Evolutionary conservation across 2,329 filamentous ascomycete species (phyloP).

Genomic region (Chalara sp.): DNA sequence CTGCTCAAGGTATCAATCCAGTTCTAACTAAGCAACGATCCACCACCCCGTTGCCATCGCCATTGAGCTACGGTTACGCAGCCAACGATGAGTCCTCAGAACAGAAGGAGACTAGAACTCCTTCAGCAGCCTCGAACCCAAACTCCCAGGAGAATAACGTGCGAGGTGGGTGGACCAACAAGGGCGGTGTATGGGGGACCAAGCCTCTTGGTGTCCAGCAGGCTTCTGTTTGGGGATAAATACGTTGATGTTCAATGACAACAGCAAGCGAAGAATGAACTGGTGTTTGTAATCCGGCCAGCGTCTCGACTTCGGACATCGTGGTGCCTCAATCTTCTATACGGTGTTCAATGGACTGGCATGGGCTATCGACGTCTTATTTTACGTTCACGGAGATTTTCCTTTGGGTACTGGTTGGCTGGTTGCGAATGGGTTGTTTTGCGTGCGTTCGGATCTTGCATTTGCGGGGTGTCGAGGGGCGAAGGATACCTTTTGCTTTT

Average conservation of each 20-base stretch:
- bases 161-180: slow-evolving; percentile 68
- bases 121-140: slow-evolving; percentile 54
- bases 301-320: no score
- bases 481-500: no score
- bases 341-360: no score
- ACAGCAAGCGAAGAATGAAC: no score
- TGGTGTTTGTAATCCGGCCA: no score
- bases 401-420: no score
- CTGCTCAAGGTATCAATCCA: not conserved
- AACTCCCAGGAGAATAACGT: slow-evolving; percentile 31
- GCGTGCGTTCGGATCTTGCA: no score
- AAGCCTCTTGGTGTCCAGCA: slow-evolving; percentile 73
- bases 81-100: slow-evolving; percentile 43
- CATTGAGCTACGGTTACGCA: slow-evolving; percentile 67
- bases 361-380: no score
- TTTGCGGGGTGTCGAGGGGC: no score
- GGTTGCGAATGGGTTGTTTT: no score
- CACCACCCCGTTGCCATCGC: slow-evolving; percentile 87
- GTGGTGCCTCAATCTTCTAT: no score
- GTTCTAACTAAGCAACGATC: slow-evolving; percentile 44
- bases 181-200: slow-evolving; percentile 72
- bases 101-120: slow-evolving; percentile 33
- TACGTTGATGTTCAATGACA: not conserved
- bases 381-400: no score
- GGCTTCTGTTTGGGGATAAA: slow-evolving; percentile 88